phyloP scores from a whole-genome alignment of 371 early-diverging fungal genomes.

The Mucor plumbeus region DNA sequence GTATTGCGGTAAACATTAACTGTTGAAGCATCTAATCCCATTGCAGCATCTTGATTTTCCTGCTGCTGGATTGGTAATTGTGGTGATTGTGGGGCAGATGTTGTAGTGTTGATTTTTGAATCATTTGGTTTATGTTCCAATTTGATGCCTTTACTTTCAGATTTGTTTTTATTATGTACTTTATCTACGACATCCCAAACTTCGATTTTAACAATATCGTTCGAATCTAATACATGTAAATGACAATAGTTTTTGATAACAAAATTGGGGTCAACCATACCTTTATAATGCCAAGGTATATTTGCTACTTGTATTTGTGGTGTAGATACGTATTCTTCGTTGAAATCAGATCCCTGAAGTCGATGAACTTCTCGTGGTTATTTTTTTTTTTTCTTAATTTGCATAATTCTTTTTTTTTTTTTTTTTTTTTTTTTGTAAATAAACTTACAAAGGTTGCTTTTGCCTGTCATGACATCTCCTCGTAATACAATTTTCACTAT shows the following conservation, averaged over 20 bases:
- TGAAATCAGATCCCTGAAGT: constrained; percentile 63
- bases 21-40: constrained; percentile 67
- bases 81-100: constrained; percentile 12
- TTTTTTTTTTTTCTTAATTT: background rate
- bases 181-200: constrained; percentile 77
- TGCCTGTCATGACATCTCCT: constrained; percentile 73
- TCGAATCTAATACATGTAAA: constrained; percentile 34
- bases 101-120: constrained; percentile 1
- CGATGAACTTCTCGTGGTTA: constrained; percentile 52
- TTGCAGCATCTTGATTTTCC: constrained; percentile 1
- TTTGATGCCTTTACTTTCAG: constrained; percentile 41
- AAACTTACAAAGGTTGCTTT: constrained; percentile 63
- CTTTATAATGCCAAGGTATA: constrained; percentile 70
- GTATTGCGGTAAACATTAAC: constrained; percentile 71
- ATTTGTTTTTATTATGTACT: constrained; percentile 42
- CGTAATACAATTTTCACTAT: constrained; percentile 73
- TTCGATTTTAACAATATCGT: constrained; percentile 71
- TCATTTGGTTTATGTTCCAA: constrained; percentile 35
- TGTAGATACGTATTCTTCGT: constrained; percentile 56
- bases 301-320: constrained; percentile 72
- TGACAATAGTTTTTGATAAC: background rate
- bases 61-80: background rate
- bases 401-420: background rate
- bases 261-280: constrained; percentile 26
- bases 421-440: constrained; percentile 13